A percentile compares a stretch with the other conserved stretches of the same genome.
Conservation (phyloP, 2,329 filamentous ascomycete species). For the Cladosporium oxysporum region DNA sequence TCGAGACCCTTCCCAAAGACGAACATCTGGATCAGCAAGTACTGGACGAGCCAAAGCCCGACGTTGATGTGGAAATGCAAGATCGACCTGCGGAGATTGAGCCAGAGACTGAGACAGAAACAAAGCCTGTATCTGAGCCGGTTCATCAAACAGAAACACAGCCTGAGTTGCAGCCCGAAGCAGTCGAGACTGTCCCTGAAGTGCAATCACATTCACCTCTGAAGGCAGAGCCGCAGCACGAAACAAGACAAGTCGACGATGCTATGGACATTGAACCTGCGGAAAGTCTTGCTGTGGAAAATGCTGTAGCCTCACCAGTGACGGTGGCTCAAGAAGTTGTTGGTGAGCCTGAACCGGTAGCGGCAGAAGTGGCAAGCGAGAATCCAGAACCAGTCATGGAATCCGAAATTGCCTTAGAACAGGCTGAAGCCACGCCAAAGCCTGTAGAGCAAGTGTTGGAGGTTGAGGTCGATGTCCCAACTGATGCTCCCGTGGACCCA, state of each 20-base stretch:
- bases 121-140: background rate
- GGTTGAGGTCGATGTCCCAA: background rate
- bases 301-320: background rate
- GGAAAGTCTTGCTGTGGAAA: background rate
- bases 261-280: slow-evolving; percentile 4
- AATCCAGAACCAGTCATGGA: background rate
- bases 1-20: background rate
- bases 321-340: background rate
- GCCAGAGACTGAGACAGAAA: background rate
- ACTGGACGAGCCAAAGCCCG: background rate
- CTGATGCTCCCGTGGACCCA: background rate
- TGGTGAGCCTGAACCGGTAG: background rate
- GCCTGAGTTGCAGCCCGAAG: background rate
- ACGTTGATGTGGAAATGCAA: slow-evolving; percentile 14
- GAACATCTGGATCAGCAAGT: background rate
- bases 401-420: background rate
- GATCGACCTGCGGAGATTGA: slow-evolving; percentile 10
- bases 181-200: slow-evolving; percentile 1
- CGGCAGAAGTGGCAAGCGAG: background rate
- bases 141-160: background rate
- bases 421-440: background rate
- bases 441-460: slow-evolving; percentile 1
- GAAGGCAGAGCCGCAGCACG: background rate
- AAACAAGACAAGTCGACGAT: background rate
- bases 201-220: background rate